phyloP scores from a whole-genome alignment of 371 early-diverging fungal genomes.

The Coemansia linderi region DNA sequence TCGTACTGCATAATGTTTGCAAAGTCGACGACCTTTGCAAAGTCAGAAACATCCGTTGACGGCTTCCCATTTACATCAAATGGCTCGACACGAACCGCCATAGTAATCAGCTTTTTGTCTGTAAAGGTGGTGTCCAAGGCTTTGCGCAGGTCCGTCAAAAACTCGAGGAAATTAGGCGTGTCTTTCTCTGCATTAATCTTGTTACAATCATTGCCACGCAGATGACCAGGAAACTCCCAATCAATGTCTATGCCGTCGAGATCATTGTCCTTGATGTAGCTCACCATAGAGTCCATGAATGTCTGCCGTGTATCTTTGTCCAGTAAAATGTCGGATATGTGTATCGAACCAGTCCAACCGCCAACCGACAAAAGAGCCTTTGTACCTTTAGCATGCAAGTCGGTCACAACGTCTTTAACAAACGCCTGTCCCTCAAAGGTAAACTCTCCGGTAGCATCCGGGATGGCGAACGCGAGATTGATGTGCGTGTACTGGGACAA shows the following conservation, averaged over 20 bases:
- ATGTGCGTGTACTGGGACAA: conserved; percentile 41
- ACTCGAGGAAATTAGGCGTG: conserved; percentile 62
- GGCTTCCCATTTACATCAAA: conserved; percentile 59
- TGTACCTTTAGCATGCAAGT: conserved; percentile 51
- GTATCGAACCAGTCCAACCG: conserved; percentile 42
- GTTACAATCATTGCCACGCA: conserved; percentile 67
- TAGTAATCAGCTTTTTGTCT: conserved; percentile 60
- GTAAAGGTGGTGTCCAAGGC: conserved; percentile 62
- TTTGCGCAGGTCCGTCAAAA: conserved; percentile 65
- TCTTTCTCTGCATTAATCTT: conserved; percentile 59
- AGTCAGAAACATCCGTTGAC: conserved; percentile 60
- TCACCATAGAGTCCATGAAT: conserved; percentile 64
- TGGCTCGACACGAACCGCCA: conserved; percentile 70
- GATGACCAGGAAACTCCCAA: conserved; percentile 78
- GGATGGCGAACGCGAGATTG: conserved; percentile 37
- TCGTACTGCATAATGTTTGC: conserved; percentile 70
- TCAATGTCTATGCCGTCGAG: conserved; percentile 60
- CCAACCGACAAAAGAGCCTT: conserved; percentile 62
- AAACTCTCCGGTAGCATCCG: conserved; percentile 19
- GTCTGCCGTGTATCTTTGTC: conserved; percentile 50
- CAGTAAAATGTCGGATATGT: conserved; percentile 60
- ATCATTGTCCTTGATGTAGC: conserved; percentile 42
- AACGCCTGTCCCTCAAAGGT: conserved; percentile 40
- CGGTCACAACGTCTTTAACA: conserved; percentile 17
- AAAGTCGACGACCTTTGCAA: conserved; percentile 67